Base-by-base conservation (phyloP, 805 yeast species). In the Groenewaldozyma tartarivorans region DNA sequence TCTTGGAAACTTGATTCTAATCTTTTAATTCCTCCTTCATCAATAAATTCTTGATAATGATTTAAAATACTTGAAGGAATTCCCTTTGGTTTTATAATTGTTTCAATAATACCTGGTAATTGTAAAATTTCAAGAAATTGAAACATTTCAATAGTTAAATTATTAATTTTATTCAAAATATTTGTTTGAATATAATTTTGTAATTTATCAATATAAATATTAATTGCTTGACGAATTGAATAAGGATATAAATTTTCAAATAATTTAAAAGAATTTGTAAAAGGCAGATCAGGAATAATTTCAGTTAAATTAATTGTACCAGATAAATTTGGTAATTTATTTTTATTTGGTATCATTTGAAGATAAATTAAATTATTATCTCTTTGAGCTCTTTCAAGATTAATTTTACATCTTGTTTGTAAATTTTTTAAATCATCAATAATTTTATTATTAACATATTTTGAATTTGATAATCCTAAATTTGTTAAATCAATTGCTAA, bases 341-440 rank as follows among this genome's bases (percentile, higher is more conserved):
- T 62, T 0, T 53, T 43, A 5, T 48, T 22, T 0, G 94, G 94
- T 0, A 85, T 77, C 1, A 65, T 61, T 43, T 81, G 79, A 31
- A 83, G 60, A 57, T 85, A 84, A 4, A 88, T 77, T 50, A 86
- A 64, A 52, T 86, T 88, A 55, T 87, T 87, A 48, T 87, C 96
- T 48, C 77, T 71, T 48, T 81, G 86, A 0, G 88, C 75, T 2
- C 71, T 64, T 15, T 65, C 60, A 6, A 79, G 52, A 1, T 69
- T 65, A 1, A 65, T 68, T 6, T 60, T 54, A 1, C 82, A 64
- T 2, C 68, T 66, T 2, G 57, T 55, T 1, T 56, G 48, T 16
- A 88, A 66, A 0, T 78, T 77, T 15, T 60, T 50, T 6, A 77
- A 57, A 52, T 80, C 86, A 4, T 69, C 72, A 4, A 69, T 47